phyloP scores from a whole-genome alignment of 352 stramenopile species.

The Phytophthora pini region DNA sequence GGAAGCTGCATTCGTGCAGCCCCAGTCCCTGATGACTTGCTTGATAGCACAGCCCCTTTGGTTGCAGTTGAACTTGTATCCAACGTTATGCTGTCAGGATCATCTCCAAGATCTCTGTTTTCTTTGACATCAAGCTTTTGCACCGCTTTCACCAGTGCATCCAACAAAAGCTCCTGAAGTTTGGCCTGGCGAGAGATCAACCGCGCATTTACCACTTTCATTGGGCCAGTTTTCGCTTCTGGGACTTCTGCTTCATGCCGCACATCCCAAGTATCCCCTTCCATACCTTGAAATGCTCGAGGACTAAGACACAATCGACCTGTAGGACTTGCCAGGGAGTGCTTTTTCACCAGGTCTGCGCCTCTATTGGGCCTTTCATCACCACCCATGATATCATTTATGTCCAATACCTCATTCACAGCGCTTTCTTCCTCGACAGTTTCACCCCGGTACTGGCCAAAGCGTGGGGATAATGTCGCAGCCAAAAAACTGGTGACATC shows the following conservation, averaged over 20 bases:
- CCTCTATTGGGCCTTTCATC: constrained; percentile 7
- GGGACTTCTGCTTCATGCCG: constrained; percentile 5
- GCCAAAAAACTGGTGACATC: constrained; percentile 71
- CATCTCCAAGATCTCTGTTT: constrained; percentile 54
- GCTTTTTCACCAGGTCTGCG: constrained; percentile 6
- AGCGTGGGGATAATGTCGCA: constrained; percentile 60
- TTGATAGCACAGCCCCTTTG: constrained; percentile 7
- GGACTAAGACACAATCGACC: constrained; percentile 55
- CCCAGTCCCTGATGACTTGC: constrained; percentile 12
- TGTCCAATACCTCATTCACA: constrained; percentile 7
- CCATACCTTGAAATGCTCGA: constrained; percentile 33
- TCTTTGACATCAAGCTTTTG: constrained; percentile 81
- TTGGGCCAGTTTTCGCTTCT: constrained; percentile 2
- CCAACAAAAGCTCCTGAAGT: constrained; percentile 66
- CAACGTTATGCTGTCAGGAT: constrained; percentile 10
- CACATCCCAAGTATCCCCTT: constrained; percentile 10
- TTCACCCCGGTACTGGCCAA: constrained; percentile 33
- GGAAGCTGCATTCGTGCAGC: constrained; percentile 56
- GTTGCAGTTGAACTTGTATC: constrained; percentile 4
- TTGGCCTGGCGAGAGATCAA: constrained; percentile 45
- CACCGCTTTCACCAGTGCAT: constrained; percentile 70
- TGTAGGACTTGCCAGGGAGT: constrained; percentile 34
- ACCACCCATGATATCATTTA: constrained; percentile 3
- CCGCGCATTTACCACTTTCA: constrained; percentile 4
- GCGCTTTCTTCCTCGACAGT: constrained; percentile 10